Conservation (phyloP, 768 basidiomycete genomes). For the Leccinum aurantiacum region DNA sequence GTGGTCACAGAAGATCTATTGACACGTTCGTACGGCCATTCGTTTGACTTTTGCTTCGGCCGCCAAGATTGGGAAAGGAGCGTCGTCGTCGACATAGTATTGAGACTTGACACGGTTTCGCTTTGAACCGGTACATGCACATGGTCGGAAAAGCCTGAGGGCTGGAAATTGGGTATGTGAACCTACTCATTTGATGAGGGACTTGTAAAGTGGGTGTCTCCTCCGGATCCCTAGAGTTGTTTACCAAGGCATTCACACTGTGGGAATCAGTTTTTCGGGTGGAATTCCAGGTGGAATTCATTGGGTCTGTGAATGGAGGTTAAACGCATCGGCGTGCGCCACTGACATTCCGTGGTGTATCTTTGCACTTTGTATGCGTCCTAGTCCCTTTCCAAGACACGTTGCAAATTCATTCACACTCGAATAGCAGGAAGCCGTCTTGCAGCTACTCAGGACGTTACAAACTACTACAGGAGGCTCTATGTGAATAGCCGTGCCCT, state of each 20-base stretch:
- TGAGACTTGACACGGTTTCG: no score
- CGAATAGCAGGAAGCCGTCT: background rate
- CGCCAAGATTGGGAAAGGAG: slow-evolving; percentile 31
- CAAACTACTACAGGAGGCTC: slow-evolving; percentile 18
- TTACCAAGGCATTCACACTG: no score
- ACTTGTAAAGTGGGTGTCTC: no score
- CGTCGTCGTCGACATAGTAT: background rate
- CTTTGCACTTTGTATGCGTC: background rate
- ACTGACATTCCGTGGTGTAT: background rate
- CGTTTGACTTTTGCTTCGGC: slow-evolving; percentile 35
- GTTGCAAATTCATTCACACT: background rate
- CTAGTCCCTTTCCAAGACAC: background rate
- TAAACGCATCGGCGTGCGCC: no score
- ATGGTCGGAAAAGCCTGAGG: no score
- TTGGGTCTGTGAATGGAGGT: no score
- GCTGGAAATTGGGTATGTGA: no score
- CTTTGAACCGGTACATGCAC: background rate
- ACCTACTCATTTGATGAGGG: background rate
- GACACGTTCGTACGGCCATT: background rate
- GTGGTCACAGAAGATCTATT: background rate
- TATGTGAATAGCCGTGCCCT: slow-evolving; percentile 6
- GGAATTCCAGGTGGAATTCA: no score
- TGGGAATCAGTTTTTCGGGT: background rate
- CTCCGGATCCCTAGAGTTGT: no score
- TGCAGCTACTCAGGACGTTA: slow-evolving; percentile 8